These are phyloP conservation scores for Metschnikowia vanudenii DNA, from an alignment of 805 yeast genomes.

Conservation along the genomic window DNA sequence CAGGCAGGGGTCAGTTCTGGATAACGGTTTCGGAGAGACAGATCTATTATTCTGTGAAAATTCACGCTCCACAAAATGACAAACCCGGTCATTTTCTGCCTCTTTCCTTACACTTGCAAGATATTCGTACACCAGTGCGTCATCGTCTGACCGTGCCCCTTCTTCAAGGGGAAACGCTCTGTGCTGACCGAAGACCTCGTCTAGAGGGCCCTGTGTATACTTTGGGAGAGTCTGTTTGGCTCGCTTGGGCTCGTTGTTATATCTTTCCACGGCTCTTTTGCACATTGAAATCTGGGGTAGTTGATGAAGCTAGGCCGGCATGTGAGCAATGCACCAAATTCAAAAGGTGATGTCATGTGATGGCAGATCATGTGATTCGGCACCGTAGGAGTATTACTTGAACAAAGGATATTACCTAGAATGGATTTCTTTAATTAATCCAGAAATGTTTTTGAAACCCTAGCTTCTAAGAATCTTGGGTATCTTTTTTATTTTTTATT, in stretches of 20 bases:
- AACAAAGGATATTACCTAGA: too few species aligned
- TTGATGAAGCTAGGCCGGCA: conserved; percentile 1
- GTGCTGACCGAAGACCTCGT: conserved; percentile 31
- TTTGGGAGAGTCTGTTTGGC: background rate
- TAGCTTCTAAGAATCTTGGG: too few species aligned
- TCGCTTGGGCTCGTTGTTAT: conserved; percentile 8
- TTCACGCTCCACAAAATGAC: conserved; percentile 10
- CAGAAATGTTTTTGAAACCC: too few species aligned
- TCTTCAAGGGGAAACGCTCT: conserved; percentile 26
- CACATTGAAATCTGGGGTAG: conserved; percentile 10
- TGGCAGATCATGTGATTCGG: background rate
- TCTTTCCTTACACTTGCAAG: conserved; percentile 31
- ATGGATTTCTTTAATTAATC: too few species aligned
- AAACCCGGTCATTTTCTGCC: conserved; percentile 26
- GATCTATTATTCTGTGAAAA: background rate
- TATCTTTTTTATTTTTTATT: too few species aligned
- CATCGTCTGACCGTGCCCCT: conserved; percentile 4
- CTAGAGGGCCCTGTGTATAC: conserved; percentile 26
- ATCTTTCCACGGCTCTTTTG: conserved; percentile 13
- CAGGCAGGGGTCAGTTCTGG: background rate
- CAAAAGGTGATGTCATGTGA: background rate
- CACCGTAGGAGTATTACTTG: too few species aligned
- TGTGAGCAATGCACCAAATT: background rate
- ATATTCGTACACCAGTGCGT: conserved; percentile 24
- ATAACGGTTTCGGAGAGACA: background rate